A percentile compares a stretch with the other conserved stretches of the same genome.
Conservation (phyloP, 129 eudicot genomes). For the Flaveria robusta region DNA sequence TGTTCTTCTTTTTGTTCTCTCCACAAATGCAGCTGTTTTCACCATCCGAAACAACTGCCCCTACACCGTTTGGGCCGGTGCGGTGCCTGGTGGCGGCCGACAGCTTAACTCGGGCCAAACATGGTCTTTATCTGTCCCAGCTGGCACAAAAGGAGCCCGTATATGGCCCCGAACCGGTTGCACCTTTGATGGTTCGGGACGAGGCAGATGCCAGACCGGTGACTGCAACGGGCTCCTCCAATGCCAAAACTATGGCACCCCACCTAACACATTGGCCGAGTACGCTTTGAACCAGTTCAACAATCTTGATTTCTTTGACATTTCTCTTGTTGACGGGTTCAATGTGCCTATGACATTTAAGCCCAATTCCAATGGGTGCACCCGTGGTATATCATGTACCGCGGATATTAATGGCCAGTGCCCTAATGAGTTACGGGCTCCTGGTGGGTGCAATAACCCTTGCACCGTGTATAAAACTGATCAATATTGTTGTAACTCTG, state of each 20-base stretch:
- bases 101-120: constrained; percentile 43
- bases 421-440: constrained; percentile 36
- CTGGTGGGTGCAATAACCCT: constrained; percentile 59
- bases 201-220: constrained; percentile 42
- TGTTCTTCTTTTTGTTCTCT: constrained; percentile 11
- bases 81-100: constrained; percentile 56
- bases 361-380: constrained; percentile 30
- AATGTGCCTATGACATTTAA: constrained; percentile 46
- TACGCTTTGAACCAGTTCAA: constrained; percentile 39
- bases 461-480: constrained; percentile 51
- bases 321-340: constrained; percentile 58
- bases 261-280: constrained; percentile 51
- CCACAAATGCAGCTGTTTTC: constrained; percentile 31
- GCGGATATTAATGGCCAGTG: constrained; percentile 50
- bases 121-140: constrained; percentile 34
- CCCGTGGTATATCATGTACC: constrained; percentile 34
- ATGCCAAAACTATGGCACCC: constrained; percentile 37
- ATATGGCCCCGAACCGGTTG: constrained; percentile 42
- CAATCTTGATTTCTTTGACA: constrained; percentile 46
- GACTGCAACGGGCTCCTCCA: constrained; percentile 42
- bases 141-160: constrained; percentile 33
- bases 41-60: constrained; percentile 57
- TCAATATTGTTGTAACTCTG: constrained; percentile 49
- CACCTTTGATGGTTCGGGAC: constrained; percentile 33
- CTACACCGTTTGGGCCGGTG: constrained; percentile 71